Evolutionary conservation across 768 basidiomycete species (phyloP), one percentile per base, ranked within the genome.

Genomic region (Sarcomyxa edulis): DNA sequence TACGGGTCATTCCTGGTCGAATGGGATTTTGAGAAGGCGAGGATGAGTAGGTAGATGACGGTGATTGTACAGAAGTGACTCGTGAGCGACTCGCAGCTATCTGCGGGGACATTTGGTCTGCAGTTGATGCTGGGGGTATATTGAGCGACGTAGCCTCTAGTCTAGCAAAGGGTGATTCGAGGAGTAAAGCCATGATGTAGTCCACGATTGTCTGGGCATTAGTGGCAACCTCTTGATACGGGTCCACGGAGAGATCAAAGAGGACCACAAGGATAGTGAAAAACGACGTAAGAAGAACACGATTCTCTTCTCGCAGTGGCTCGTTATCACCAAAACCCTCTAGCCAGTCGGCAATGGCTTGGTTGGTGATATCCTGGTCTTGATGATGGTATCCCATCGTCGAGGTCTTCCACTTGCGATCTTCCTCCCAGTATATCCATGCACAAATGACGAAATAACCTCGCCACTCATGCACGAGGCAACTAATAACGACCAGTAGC

Each of bases 361-460:
- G 72, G 12, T 69, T 68, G 11, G 86, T 81, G 39, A 86, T 54
- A 38, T 90, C 85, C n/a, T 89, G 84, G 33, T 83, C 81, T 21
- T 69, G 66, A 21, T 54, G 54, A 37, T 58, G 55, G 31, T 61
- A 57, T 10, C 58, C 57, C 49, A 41, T 59, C 11, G 58, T 48
- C 49, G 69, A 52, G 37, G 63, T 47, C 52, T 72, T 62, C 76
- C 83, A 80, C 42, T 71, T 75, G 35, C 81, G 63, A 49, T 95
- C 88, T 56, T 94, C 89, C 54, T 96, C 93, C 81, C 89, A 89
- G 55, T 96, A 94, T 7, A 91, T 65, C 94, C 95, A 98, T 1
- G 95, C 93, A 45, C 95, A 96, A 26, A 93, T 80, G 33, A 95
- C 89, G 50, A 98, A 92, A 66, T 89, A 89, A 6, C 95, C 96